Evolutionary conservation across 1,139 yeast species (phyloP), one percentile per base, ranked within the genome.

Genomic region (Lodderomyces jiufengensis): DNA sequence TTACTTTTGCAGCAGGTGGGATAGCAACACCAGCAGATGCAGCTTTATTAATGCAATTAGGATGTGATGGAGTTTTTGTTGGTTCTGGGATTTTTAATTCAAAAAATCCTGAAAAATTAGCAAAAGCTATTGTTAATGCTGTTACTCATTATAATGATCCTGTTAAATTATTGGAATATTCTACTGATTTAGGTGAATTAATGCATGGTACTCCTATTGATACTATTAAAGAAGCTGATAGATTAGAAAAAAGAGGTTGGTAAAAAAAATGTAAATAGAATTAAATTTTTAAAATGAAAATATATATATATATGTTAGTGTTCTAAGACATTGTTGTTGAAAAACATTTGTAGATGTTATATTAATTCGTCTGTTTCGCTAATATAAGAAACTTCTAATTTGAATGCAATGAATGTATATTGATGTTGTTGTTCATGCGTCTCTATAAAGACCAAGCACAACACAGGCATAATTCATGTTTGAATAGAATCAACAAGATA

Each of bases 11-110:
- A 28, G 95, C 95, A 30, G 95, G 95, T 34, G 95, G 95, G 45
- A 83, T 85, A 37, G 95, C 95, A 9, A 83, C 95, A 9, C 95
- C 95, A 21, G 81, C 92, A 2, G 95, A 85, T 59, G 95, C 95
- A 29, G 95, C 95, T 9, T 66, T 85, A 47, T 80, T 87, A 61
- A 84, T 85, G 95, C 90, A 84, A 61, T 69, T 84, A 51, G 95
- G 95, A n/a, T 83, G 88, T 57, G 95, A 85, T 54, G 95, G 95
- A 46, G 88, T 85, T 27, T 85, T 85, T 54, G 95, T 85, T 28
- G 95, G 95, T n/a, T 80, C 88, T 7, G 95, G 95, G 31, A 85
- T 85, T 47, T 85, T 85, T 75, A 80, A 80, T 58, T 78, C 86
- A 32, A 70, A 73, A 44, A 76, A 84, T 61, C 94, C 94, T 3